Evolutionary conservation across 139 green algal genomes (phyloP).

Genomic region (Coelastrella sp.): DNA sequence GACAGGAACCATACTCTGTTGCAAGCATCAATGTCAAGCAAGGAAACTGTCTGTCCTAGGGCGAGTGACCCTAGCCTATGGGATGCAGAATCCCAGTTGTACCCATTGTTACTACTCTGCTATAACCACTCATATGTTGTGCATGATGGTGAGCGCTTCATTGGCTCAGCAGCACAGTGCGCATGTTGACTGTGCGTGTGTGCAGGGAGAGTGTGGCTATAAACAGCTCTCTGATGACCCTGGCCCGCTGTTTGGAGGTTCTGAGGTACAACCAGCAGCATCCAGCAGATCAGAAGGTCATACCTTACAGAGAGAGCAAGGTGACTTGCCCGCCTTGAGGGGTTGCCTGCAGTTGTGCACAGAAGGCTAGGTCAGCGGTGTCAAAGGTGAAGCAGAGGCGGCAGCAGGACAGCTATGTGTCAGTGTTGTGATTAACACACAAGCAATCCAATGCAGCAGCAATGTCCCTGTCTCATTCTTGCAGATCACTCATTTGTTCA

Average conservation of each 20-base stretch:
- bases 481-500: slow-evolving; percentile 66
- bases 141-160: too few species aligned
- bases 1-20: neutral
- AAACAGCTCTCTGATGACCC: slow-evolving; percentile 84
- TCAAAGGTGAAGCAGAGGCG: neutral
- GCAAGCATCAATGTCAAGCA: neutral
- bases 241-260: slow-evolving; percentile 84
- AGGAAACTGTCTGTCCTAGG: neutral
- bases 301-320: slow-evolving; percentile 52
- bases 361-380: neutral
- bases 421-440: too few species aligned
- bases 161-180: too few species aligned
- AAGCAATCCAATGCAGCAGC: neutral
- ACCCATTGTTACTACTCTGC: neutral
- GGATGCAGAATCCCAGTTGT: neutral
- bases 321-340: neutral
- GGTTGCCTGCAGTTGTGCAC: neutral
- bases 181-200: neutral
- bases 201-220: slow-evolving; percentile 83
- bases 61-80: too few species aligned
- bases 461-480: neutral
- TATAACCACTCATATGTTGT: too few species aligned
- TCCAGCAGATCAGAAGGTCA: slow-evolving; percentile 42
- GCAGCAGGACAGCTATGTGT: slow-evolving; percentile 1
- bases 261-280: slow-evolving; percentile 85